These are phyloP conservation scores for Talaromyces rugulosus DNA, from an alignment of 2,329 filamentous ascomycete genomes.

Conservation along the genomic window DNA sequence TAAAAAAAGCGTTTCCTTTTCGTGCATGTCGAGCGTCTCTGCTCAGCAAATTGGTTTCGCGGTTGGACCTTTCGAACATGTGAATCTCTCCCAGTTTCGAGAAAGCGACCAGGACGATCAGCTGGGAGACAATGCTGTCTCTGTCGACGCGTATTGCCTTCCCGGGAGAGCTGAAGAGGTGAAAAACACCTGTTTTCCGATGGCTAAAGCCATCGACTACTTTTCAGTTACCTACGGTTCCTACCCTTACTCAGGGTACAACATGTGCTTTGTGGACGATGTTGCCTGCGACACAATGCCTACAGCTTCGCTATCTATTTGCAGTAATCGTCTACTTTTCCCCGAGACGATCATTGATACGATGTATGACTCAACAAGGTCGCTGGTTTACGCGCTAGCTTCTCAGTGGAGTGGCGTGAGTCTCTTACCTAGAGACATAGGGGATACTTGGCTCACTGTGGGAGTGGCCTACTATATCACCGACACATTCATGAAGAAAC, in stretches of 20 bases:
- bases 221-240: conserved; percentile 84
- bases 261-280: conserved; percentile 91
- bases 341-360: conserved; percentile 81
- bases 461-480: conserved; percentile 94
- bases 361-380: conserved; percentile 74
- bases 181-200: conserved; percentile 77
- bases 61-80: conserved; percentile 89
- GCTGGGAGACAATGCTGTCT: conserved; percentile 80
- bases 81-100: conserved; percentile 83
- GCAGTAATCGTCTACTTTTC: conserved; percentile 80
- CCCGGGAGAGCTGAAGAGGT: conserved; percentile 78
- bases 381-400: conserved; percentile 76
- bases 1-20: conserved; percentile 85
- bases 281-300: conserved; percentile 69
- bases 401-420: conserved; percentile 94
- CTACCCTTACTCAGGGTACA: conserved; percentile 90
- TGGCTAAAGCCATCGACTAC: conserved; percentile 83
- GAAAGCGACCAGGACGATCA: conserved; percentile 90
- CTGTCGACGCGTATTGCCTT: conserved; percentile 86
- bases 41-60: conserved; percentile 91
- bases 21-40: conserved; percentile 68
- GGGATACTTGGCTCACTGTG: conserved; percentile 83
- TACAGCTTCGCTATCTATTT: conserved; percentile 78
- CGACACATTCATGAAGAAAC: conserved; percentile 81
- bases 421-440: conserved; percentile 74